Conservation (phyloP, 2,329 filamentous ascomycete genomes). For the Aspergillus texensis region DNA sequence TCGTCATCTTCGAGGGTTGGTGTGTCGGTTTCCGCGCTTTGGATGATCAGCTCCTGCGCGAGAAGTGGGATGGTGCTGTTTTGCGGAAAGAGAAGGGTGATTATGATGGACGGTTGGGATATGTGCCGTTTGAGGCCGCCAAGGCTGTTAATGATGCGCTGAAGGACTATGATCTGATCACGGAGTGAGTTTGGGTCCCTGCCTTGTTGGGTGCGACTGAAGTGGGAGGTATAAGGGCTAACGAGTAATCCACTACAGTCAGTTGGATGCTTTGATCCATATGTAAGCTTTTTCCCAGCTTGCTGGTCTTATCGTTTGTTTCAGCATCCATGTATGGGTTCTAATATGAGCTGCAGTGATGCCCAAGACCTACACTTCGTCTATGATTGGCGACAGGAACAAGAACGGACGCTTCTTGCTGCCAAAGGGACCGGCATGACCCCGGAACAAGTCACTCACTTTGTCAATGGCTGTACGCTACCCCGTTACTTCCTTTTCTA, state of each 20-base stretch:
- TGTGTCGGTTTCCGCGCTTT: conserved; percentile 80
- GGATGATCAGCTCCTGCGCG: conserved; percentile 55
- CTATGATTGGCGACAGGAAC: conserved; percentile 81
- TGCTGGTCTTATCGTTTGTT: neutral
- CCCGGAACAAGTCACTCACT: conserved; percentile 74
- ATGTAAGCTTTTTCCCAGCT: conserved; percentile 48
- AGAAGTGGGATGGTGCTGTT: conserved; percentile 56
- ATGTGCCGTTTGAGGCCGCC: conserved; percentile 59
- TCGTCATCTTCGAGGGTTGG: conserved; percentile 89
- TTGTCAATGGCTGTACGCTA: conserved; percentile 67
- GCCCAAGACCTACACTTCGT: conserved; percentile 74
- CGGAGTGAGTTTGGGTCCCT: conserved; percentile 41
- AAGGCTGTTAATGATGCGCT: conserved; percentile 62
- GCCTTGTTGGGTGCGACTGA: neutral
- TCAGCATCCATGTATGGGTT: neutral
- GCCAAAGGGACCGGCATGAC: conserved; percentile 77
- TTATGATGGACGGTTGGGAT: conserved; percentile 55
- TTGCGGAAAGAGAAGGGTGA: conserved; percentile 50
- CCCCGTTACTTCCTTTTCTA: neutral
- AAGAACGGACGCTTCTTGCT: conserved; percentile 71
- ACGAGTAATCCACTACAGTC: conserved; percentile 33
- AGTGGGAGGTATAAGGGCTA: conserved; percentile 11
- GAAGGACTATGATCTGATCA: conserved; percentile 61
- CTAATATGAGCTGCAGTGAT: conserved; percentile 49
- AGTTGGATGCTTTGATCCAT: conserved; percentile 66